Base-by-base conservation (phyloP, 352 stramenopile genomes). In the Pythium dissimile region DNA sequence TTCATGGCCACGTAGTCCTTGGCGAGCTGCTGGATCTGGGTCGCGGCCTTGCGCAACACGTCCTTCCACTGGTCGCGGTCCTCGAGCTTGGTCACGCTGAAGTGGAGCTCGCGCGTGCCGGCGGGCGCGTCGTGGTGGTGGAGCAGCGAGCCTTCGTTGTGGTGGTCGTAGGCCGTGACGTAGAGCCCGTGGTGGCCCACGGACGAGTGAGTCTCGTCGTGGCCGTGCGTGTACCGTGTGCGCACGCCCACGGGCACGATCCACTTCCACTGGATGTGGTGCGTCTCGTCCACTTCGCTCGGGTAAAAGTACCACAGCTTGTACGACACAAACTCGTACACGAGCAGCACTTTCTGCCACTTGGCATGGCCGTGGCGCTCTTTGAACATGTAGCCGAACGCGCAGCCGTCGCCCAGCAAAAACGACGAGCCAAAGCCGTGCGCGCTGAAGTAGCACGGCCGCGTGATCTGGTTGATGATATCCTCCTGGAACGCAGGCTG, bases 261-360 rank as follows among this genome's bases (percentile, higher is more conserved):
- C 85, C 85, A 95, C 57, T 92, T 90, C 85, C 85, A 95, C 61
- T 86, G 73, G 64, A 95, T 95, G 23, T 74, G 66, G 30, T 93
- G 76, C 5, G 74, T 77, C 58, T 88, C 78, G 55, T 95, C 84
- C 26, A 92, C 78, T 59, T 92, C 83, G 45, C 78, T 91, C 37
- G 85, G 85, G 39, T 93, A 92, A 59, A 95, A 95, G 65, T 92
- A 95, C 85, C 85, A 95, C 18, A 95, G 54, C 63, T 95, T 95
- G 70, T 93, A 84, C 35, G 81, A 90, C 39, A 78, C 80, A 46
- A 89, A 90, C 54, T 95, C 85, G 57, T 92, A 95, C 51, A 95
- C 85, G 46, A 95, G 74, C 20, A 95, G 60, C 49, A 80, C 81
- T 56, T 92, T 92, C 50, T 92, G 84, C 85, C 85, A 95, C 61